phyloP scores from a whole-genome alignment of 169 alveolate genomes.

The Blepharisma undulans region DNA sequence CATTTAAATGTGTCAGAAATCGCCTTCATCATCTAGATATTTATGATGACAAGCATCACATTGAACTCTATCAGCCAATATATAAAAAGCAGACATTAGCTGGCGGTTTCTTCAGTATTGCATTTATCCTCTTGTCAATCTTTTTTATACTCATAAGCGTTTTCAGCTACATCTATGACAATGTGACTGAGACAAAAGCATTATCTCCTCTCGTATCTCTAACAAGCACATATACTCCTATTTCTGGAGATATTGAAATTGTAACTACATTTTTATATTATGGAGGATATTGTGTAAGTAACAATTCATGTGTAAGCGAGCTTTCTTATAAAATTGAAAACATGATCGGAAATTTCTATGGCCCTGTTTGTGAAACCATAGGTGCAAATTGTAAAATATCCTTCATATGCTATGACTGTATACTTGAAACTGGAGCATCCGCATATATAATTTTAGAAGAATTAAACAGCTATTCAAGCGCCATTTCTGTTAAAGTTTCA shows the following conservation, averaged over 20 bases:
- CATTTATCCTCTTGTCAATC: not conserved
- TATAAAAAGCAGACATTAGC: not conserved
- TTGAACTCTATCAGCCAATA: not conserved
- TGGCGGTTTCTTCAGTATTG: not conserved
- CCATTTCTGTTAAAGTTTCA: not conserved
- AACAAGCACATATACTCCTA: not conserved
- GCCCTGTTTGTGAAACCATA: not conserved
- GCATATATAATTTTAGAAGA: not conserved
- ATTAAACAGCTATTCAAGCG: not conserved
- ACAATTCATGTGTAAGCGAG: not conserved
- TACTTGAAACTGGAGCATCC: not conserved
- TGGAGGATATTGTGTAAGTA: slow-evolving; percentile 8
- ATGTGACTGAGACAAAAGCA: not conserved
- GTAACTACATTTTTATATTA: not conserved
- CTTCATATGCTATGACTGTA: not conserved
- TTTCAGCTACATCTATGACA: not conserved
- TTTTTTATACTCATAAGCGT: not conserved
- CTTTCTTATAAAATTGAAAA: not conserved
- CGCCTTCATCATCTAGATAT: not conserved
- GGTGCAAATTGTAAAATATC: not conserved
- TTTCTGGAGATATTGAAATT: not conserved
- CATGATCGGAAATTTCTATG: not conserved
- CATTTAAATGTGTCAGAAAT: not conserved
- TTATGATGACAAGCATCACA: not conserved
- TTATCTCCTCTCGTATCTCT: not conserved